A percentile compares a stretch with the other conserved stretches of the same genome.
Evolutionary conservation across 2,329 filamentous ascomycete genomes (phyloP).

Genomic region (Botrytis byssoidea): DNA sequence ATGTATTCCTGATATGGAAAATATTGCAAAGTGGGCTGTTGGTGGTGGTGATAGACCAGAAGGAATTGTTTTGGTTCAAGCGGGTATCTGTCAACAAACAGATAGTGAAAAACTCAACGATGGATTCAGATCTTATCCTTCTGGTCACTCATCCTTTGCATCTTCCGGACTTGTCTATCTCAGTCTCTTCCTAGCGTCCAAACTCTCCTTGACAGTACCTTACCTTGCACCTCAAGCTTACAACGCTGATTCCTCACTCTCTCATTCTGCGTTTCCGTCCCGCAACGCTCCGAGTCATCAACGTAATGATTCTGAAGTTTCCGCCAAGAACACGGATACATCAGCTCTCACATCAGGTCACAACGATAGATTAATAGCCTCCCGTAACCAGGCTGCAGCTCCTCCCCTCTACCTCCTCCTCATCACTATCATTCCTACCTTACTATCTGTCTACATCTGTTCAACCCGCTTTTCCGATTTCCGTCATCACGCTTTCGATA

Average conservation of each 20-base stretch:
- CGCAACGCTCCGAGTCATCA: slow-evolving; percentile 43
- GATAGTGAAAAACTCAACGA: slow-evolving; percentile 65
- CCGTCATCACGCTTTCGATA: slow-evolving; percentile 89
- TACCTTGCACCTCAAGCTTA: slow-evolving; percentile 56
- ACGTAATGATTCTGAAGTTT: not conserved
- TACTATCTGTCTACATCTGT: slow-evolving; percentile 75
- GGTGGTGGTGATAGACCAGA: slow-evolving; percentile 54
- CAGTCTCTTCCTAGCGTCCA: slow-evolving; percentile 81
- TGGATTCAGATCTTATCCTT: slow-evolving; percentile 82
- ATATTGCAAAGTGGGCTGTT: slow-evolving; percentile 59
- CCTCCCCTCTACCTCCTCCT: slow-evolving; percentile 78
- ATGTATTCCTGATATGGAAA: slow-evolving; percentile 71
- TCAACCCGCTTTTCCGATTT: slow-evolving; percentile 85
- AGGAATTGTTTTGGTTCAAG: slow-evolving; percentile 65
- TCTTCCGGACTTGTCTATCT: slow-evolving; percentile 83
- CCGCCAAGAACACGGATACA: slow-evolving; percentile 16
- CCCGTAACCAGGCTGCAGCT: slow-evolving; percentile 73
- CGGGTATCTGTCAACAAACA: slow-evolving; percentile 69
- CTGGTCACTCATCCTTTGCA: slow-evolving; percentile 71
- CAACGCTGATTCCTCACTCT: slow-evolving; percentile 47
- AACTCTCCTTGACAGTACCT: slow-evolving; percentile 72
- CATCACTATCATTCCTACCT: slow-evolving; percentile 68
- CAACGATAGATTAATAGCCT: slow-evolving; percentile 44
- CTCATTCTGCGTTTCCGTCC: slow-evolving; percentile 71
- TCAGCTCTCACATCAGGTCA: slow-evolving; percentile 30